Conservation (phyloP, 2,329 filamentous ascomycete genomes). For the Cadophora gregata region DNA sequence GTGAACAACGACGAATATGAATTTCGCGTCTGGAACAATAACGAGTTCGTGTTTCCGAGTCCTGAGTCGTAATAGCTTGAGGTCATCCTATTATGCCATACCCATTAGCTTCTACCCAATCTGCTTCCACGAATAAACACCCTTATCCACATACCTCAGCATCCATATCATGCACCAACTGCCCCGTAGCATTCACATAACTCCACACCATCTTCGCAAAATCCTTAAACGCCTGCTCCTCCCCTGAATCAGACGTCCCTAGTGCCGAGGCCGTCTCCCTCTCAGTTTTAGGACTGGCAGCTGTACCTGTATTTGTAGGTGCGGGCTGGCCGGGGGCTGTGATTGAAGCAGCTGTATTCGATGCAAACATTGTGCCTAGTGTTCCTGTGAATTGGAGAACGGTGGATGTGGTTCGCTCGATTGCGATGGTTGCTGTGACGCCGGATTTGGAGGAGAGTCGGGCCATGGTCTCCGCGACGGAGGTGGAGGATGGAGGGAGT, state of each 20-base stretch:
- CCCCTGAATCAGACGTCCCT: background rate
- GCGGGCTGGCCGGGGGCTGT: background rate
- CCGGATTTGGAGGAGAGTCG: slow-evolving; percentile 75
- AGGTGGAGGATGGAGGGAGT: slow-evolving; percentile 6
- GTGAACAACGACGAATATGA: slow-evolving; percentile 79
- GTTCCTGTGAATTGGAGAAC: slow-evolving; percentile 77
- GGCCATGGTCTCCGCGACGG: slow-evolving; percentile 38
- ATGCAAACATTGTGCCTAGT: slow-evolving; percentile 52
- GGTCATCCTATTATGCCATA: slow-evolving; percentile 66
- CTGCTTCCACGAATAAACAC: background rate
- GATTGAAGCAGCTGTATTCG: slow-evolving; percentile 1
- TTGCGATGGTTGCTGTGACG: slow-evolving; percentile 77
- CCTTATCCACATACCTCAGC: slow-evolving; percentile 60
- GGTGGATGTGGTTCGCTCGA: slow-evolving; percentile 73
- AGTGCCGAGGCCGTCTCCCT: background rate
- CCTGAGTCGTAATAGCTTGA: slow-evolving; percentile 76
- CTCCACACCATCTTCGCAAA: slow-evolving; percentile 79
- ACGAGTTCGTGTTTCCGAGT: slow-evolving; percentile 88
- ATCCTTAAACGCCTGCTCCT: slow-evolving; percentile 48
- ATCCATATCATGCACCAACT: slow-evolving; percentile 75
- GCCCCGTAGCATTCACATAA: slow-evolving; percentile 72
- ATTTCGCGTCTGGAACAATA: slow-evolving; percentile 81
- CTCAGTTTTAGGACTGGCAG: background rate
- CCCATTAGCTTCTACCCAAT: slow-evolving; percentile 26
- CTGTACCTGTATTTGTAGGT: background rate